Evolutionary conservation across 2,329 filamentous ascomycete species (phyloP), one percentile per base, ranked within the genome.

Genomic region (Fusarium temperatum): DNA sequence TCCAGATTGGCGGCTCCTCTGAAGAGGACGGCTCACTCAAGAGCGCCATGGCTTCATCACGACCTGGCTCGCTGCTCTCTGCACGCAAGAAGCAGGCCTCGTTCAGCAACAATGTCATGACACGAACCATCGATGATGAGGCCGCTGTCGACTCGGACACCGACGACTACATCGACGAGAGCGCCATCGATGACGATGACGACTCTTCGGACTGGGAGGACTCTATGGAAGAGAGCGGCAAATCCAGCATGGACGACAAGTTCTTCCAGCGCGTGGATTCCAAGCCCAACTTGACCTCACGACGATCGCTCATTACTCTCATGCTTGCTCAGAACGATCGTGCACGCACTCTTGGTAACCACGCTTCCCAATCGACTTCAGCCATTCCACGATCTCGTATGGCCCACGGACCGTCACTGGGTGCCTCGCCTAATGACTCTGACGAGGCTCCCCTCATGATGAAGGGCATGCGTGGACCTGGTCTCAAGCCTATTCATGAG

Each of bases 211-310:
- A 90, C 62, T 89, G 89, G 85, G 87, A 92, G 78, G 86, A 89
- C 78, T 94, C 92, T 0, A 90, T 93, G 28, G 93, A 93, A 70
- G 94, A 97, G 76, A 96, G 93, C 80, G 93, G 92, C 65, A 93
- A 93, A 75, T 94, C 94, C 3, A 97, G 94, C 80, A 88, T 95
- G 58, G 93, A 96, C 70, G 93, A 96, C 69, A 91, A 90, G 78
- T 87, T 94, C 77, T 99, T 99, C 88, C 91, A 95, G 82, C 93
- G 96, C 14, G 95, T 98, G 55, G 94, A 98, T 81, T 98, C 95
- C 45, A 91, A 91, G 81, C 90, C 92, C 13, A 94, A 98, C 79
- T 87, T 98, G 32, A 92, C 93, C 6, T 97, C 96, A 3, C 91
- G 94, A 55, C 92, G 93, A 57, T 98, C 96, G 5, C 89, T 98